Base-by-base conservation (phyloP, 768 basidiomycete genomes). In the Lactifluus volemus region DNA sequence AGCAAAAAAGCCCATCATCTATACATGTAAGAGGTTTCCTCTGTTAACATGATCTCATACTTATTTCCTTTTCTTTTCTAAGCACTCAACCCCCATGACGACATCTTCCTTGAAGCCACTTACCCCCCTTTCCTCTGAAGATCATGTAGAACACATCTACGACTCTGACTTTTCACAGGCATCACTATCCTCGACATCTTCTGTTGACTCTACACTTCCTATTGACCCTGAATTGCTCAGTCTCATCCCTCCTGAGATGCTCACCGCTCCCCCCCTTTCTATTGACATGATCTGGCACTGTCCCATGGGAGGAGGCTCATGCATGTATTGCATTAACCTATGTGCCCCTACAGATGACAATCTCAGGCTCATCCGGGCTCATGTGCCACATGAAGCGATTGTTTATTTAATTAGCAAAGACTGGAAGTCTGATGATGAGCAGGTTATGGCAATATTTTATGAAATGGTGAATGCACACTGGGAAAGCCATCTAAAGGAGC, bases 91-190 rank as follows among this genome's bases (percentile, higher is more conserved):
- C 12, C 4, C n/a, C 5, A 8, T 12, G 0, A 39, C 34, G 15
- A 15, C 11, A 34, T 14, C 25, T 8, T 42, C 47, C n/a, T 54
- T 48, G 4, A 58, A 7, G n/a, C 1, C 38, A 6, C 3, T 12
- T 39, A 36, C 19, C 2, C 44, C 21, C 12, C 2, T 17, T 34
- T 17, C 19, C 38, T 19, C 38, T 50, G 49, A 61, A 5, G 51
- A 56, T 1, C 21, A 34, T 14, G 9, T 19, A 5, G 62, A 36
- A 8, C 51, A 51, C 1, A 62, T 64, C 38, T 84, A 84, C 63
- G 82, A 81, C 67, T 75, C 80, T 0, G 84, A 86, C 66, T 85
- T 85, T 67, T 81, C 80, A 11, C 77, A 79, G n/a, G 67, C 70
- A 7, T 82, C 82, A 4, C 77, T 79, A 21, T 72, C 71, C 12